Evolutionary conservation across 2,329 filamentous ascomycete species (phyloP).

Genomic region (Fusarium pseudocircinatum): DNA sequence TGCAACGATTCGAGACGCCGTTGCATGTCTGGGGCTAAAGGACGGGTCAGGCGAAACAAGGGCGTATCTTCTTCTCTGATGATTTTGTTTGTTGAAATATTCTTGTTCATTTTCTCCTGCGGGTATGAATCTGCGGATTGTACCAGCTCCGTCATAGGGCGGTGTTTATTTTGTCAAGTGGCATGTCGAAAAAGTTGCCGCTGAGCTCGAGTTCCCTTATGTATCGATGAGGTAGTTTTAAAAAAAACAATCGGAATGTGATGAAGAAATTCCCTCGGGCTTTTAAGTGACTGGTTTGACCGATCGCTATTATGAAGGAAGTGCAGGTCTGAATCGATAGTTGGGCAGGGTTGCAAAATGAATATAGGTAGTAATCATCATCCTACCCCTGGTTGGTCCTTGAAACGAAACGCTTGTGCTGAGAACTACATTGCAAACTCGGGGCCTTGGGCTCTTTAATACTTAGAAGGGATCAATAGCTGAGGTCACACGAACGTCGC

Average conservation of each 20-base stretch:
- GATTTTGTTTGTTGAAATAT: constrained; percentile 8
- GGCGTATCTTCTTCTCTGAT: constrained; percentile 15
- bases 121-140: constrained; percentile 10
- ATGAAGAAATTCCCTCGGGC: not conserved
- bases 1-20: constrained; percentile 24
- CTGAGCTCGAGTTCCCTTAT: constrained; percentile 36
- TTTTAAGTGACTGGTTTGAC: not conserved
- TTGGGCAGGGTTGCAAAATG: constrained; percentile 32
- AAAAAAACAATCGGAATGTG: constrained; percentile 13
- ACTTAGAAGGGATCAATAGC: not conserved
- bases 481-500: constrained; percentile 19
- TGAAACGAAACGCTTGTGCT: not conserved
- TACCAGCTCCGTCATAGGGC: constrained; percentile 14
- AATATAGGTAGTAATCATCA: not conserved
- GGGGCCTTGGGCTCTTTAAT: constrained; percentile 17
- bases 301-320: not conserved
- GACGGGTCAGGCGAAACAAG: constrained; percentile 23
- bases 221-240: constrained; percentile 35
- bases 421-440: not conserved
- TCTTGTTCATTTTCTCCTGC: not conserved
- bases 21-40: constrained; percentile 24
- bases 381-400: not conserved
- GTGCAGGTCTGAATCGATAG: not conserved
- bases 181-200: constrained; percentile 3
- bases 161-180: constrained; percentile 35